Percentiles rank a stretch among this genome's conserved stretches.
Conservation (phyloP, 495 filamentous ascomycete species). For the Penicillium coprophilum region DNA sequence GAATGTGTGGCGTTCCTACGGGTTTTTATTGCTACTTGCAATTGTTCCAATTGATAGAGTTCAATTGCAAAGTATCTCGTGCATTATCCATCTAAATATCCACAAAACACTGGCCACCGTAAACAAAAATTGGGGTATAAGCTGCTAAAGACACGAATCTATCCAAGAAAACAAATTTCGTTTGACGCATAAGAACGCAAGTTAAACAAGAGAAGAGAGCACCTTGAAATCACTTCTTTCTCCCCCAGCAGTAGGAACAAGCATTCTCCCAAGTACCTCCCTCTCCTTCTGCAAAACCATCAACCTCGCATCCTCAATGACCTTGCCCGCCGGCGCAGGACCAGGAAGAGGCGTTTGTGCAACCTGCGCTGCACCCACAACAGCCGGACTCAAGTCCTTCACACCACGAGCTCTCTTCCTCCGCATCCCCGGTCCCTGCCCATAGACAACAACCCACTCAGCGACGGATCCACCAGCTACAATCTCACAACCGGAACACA, state of each 20-base stretch:
- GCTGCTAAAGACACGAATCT: not conserved
- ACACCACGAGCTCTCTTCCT: slow-evolving; percentile 30
- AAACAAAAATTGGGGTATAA: slow-evolving; percentile 6
- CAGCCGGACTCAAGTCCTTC: slow-evolving; percentile 25
- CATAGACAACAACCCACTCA: slow-evolving; percentile 49
- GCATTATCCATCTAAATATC: not conserved
- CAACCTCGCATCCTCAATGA: slow-evolving; percentile 49
- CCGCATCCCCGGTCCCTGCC: slow-evolving; percentile 38
- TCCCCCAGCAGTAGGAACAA: slow-evolving; percentile 32
- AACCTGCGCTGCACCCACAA: slow-evolving; percentile 23
- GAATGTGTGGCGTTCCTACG: slow-evolving; percentile 10
- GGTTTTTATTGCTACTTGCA: not conserved
- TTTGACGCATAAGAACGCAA: not conserved
- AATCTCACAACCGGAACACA: slow-evolving; percentile 41
- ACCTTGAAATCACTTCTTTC: slow-evolving; percentile 29
- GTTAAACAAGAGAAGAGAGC: not conserved
- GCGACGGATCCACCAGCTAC: slow-evolving; percentile 24
- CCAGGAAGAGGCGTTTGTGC: slow-evolving; percentile 23
- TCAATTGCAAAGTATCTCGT: slow-evolving; percentile 1
- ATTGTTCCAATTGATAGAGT: not conserved
- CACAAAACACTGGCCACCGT: not conserved
- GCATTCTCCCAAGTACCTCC: slow-evolving; percentile 41
- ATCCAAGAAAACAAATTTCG: not conserved
- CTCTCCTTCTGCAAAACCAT: slow-evolving; percentile 47
- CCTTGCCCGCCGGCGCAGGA: slow-evolving; percentile 32